These are phyloP conservation scores for Eremochloa ophiuroides DNA, from an alignment of 176 grass and related monocot species.

Conservation along the genomic window DNA sequence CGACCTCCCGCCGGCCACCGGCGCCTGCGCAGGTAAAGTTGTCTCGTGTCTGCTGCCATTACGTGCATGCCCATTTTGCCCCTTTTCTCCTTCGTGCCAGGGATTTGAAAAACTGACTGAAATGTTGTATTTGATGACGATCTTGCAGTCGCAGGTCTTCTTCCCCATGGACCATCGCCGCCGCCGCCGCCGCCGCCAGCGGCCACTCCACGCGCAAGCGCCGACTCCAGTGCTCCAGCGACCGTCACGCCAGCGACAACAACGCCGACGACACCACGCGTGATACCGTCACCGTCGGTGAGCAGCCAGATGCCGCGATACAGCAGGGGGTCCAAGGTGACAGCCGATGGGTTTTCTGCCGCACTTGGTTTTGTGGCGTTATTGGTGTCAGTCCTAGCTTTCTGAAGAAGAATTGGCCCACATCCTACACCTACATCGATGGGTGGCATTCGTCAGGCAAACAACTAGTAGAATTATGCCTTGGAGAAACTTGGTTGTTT, in stretches of 20 bases:
- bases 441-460: not conserved
- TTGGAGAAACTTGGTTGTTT: constrained; percentile 5
- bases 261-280: not conserved
- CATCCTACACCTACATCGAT: not conserved
- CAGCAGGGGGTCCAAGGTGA: constrained; percentile 47
- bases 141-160: constrained; percentile 20
- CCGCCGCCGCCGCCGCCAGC: constrained; percentile 2
- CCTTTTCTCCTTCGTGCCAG: not conserved
- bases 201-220: constrained; percentile 7
- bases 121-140: not conserved
- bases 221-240: constrained; percentile 24
- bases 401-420: constrained; percentile 26
- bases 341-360: not conserved
- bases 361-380: constrained; percentile 35
- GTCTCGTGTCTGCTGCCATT: not conserved
- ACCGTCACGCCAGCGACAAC: not conserved
- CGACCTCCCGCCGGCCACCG: constrained; percentile 30
- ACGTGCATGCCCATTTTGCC: not conserved
- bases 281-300: constrained; percentile 30
- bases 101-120: not conserved
- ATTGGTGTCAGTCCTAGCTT: constrained; percentile 18
- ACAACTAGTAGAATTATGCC: constrained; percentile 4
- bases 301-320: constrained; percentile 40
- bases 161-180: constrained; percentile 12
- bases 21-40: constrained; percentile 53